phyloP scores from a whole-genome alignment of 805 yeast genomes.

The Vanderwaltozyma polyspora region DNA sequence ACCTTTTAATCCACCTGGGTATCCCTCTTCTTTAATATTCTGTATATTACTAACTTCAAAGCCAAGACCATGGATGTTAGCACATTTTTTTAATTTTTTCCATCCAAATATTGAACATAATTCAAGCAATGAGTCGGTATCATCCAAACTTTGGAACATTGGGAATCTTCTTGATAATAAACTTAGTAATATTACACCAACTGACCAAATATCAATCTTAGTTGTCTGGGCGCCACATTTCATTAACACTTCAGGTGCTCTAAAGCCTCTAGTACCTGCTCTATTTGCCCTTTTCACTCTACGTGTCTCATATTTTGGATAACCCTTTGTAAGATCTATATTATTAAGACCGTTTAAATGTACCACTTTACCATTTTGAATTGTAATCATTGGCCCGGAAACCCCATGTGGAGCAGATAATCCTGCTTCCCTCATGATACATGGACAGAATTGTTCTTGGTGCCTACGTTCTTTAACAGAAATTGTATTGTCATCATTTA shows the following conservation, averaged over 20 bases:
- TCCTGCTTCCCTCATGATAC: conserved; percentile 31
- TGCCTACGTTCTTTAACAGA: conserved; percentile 14
- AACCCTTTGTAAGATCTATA: conserved; percentile 45
- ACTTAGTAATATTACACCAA: conserved; percentile 77
- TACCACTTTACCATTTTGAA: conserved; percentile 24
- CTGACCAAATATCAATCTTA: conserved; percentile 85
- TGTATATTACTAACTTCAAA: conserved; percentile 55
- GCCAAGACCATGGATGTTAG: conserved; percentile 79
- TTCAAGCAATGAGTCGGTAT: conserved; percentile 82
- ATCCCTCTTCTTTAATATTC: conserved; percentile 30
- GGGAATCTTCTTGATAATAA: conserved; percentile 76
- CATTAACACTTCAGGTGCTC: conserved; percentile 87
- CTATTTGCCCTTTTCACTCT: conserved; percentile 89
- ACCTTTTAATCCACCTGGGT: conserved; percentile 25
- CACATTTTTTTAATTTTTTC: conserved; percentile 59
- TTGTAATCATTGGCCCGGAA: conserved; percentile 17
- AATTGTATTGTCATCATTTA: conserved; percentile 4
- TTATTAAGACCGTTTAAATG: conserved; percentile 25
- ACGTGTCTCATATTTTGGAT: conserved; percentile 77
- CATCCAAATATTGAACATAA: conserved; percentile 72
- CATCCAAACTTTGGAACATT: conserved; percentile 88
- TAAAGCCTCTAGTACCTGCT: conserved; percentile 91
- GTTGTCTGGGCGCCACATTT: conserved; percentile 77
- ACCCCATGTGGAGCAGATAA: conserved; percentile 7
- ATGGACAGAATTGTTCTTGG: conserved; percentile 42